Base-by-base conservation (phyloP, 352 stramenopile species). In the Phytophthora uliginosa region DNA sequence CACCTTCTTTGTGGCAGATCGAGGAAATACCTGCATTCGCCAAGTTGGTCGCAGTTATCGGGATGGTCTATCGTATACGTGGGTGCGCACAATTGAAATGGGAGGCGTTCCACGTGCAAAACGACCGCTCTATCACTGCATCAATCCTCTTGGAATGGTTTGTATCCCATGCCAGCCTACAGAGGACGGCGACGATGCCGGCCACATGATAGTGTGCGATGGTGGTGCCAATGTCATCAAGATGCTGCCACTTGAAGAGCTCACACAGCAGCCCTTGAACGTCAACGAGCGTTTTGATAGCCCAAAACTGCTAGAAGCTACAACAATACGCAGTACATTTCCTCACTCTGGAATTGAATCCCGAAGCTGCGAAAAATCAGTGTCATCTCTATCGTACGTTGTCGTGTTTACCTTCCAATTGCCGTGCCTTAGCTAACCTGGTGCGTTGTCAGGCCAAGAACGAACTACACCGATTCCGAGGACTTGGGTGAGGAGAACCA, bases 21-120 rank as follows among this genome's bases (percentile, higher is more conserved):
- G 66, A 62, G 81, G 81, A 26, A 89, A 89, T 40, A 31, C 63
- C 18, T 85, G 81, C 47, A 74, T 89, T 45, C 79, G 81, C 17
- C 77, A 86, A 63, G 56, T 86, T 60, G 77, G 77, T 12, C 71
- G 77, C 8, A 74, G 63, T 24, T 63, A 78, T 20, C 60, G 51
- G 7, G 61, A 81, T 52, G 58, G 58, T 57, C 55, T 79, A 15
- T 56, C 50, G 38, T 86, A 73, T 60, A 47, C 45, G 7, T 86
- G 76, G 76, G 81, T 85, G 22, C 76, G 71, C 18, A 86, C 81
- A n/a, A 79, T 89, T 36, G 71, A 81, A 65, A 48, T 89, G 20
- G 71, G 64, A 10, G 40, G 34, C 18, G 42, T 78, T 26, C 40
- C 59, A 40, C 64, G 51, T 59, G 15, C 45, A 4, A 53, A n/a